phyloP scores from a whole-genome alignment of 2,329 filamentous ascomycete genomes.

The Fusarium sp. region DNA sequence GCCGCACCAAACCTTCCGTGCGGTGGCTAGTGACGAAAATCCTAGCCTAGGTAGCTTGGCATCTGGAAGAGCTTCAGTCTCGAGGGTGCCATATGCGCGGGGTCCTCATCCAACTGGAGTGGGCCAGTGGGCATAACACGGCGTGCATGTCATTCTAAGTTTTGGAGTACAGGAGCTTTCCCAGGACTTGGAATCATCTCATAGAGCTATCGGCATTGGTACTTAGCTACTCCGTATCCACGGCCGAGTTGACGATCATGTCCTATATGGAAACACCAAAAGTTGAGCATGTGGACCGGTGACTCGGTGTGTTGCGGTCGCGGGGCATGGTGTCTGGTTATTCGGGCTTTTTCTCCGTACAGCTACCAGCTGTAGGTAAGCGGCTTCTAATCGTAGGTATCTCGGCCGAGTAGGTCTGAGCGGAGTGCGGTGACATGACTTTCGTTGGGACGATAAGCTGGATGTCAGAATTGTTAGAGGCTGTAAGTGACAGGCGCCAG shows the following conservation, averaged over 20 bases:
- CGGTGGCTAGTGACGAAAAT: conserved; percentile 24
- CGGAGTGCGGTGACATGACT: not conserved
- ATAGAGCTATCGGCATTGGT: not conserved
- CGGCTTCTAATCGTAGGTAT: conserved; percentile 13
- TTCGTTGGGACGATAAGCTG: not conserved
- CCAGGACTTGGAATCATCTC: conserved; percentile 12
- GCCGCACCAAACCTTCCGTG: conserved; percentile 25
- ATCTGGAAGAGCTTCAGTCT: conserved; percentile 9
- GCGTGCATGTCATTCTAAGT: conserved; percentile 36
- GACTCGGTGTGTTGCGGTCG: conserved; percentile 33
- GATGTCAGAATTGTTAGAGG: not conserved
- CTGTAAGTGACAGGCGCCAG: not conserved
- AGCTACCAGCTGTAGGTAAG: not conserved
- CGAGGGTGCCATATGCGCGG: conserved; percentile 10
- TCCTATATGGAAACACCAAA: conserved; percentile 33
- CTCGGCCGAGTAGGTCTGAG: conserved; percentile 18
- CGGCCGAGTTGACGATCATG: conserved; percentile 39
- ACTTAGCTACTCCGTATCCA: not conserved
- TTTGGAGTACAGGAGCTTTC: conserved; percentile 28
- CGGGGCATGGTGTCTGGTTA: conserved; percentile 8
- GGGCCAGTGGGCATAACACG: conserved; percentile 34
- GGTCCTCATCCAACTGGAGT: conserved; percentile 23
- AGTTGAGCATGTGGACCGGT: conserved; percentile 33
- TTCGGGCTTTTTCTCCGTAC: not conserved
- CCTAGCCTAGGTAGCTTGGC: not conserved